Base-by-base conservation (phyloP, 306 rosid species). In the Dalbergia cultrata region DNA sequence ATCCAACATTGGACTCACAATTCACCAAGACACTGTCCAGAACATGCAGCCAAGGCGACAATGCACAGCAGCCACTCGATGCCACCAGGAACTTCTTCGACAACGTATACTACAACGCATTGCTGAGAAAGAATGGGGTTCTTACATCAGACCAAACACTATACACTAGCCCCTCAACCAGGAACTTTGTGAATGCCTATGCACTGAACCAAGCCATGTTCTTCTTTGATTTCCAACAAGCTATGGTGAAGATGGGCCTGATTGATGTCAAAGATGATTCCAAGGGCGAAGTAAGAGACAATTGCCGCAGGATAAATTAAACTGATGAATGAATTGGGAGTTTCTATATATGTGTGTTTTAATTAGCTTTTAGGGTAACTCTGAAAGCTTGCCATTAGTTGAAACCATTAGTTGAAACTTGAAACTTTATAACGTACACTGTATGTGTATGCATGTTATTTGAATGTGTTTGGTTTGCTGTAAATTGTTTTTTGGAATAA, bases 171-270 rank as follows among this genome's bases (percentile, higher is more conserved):
- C 88, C 97, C 5, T 49, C 39, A 35, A 95, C 99, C 0, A 81
- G 88, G 73, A 69, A 78, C 82, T 35, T 86, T n/a, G 99, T 95
- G 10, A 78, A 78, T 16, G 92, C 87, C 53, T 95, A 93, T 67
- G 99, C 97, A 0, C 19, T 89, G 64, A 93, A 93, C 87, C 82
- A 87, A 57, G 97, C 94, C 45, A 80, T 88, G 91, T 95, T 95
- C 89, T 95, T 93, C 92, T 56, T 85, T 14, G 91, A 90, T 81
- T 95, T 95, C 65, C 98, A 90, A 34, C 89, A 59, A 60, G 96
- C 99, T 0, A 87, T 91, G 91, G 84, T 88, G 17, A 95, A 93
- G 77, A 93, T 95, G 99, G 80, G 98, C 6, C 8, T 33, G 21
- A 92, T 95, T 19, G 92, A 89, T 63, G 86, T 90, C 39, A 93